Percentiles rank a stretch among this genome's conserved stretches.
These are phyloP conservation scores for Pythium guiyangense DNA, from an alignment of 352 stramenopile genomes.

Conservation along the genomic window DNA sequence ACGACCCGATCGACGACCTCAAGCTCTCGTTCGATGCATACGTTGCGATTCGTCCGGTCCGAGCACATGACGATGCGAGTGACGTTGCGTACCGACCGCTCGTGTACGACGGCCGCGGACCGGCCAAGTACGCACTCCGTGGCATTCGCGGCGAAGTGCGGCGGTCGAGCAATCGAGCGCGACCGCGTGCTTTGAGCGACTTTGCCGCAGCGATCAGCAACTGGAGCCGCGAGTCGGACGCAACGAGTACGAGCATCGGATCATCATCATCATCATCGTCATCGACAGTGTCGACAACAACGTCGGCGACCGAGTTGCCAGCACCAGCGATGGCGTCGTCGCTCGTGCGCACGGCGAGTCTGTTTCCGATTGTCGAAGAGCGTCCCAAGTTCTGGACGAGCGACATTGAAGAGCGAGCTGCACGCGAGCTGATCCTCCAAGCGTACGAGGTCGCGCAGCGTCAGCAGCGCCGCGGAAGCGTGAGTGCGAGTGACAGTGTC, in stretches of 20 bases:
- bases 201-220: too few species aligned
- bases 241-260: too few species aligned
- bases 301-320: too few species aligned
- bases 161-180: too few species aligned
- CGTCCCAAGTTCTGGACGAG: slow-evolving; percentile 5
- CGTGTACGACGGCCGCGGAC: slow-evolving; percentile 49
- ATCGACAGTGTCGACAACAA: too few species aligned
- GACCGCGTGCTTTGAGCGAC: too few species aligned
- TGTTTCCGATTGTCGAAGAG: slow-evolving; percentile 19
- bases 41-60: slow-evolving; percentile 45
- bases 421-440: slow-evolving; percentile 1
- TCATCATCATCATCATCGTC: too few species aligned
- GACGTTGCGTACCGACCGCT: slow-evolving; percentile 75
- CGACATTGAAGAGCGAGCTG: not conserved
- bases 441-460: slow-evolving; percentile 1
- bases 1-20: slow-evolving; percentile 49
- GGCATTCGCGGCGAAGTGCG: slow-evolving; percentile 17
- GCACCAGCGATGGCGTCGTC: not conserved
- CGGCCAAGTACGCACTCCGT: slow-evolving; percentile 43
- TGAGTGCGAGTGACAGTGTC: too few species aligned
- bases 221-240: too few species aligned
- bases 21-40: slow-evolving; percentile 76
- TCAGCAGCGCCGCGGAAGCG: too few species aligned
- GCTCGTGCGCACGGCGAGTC: slow-evolving; percentile 8
- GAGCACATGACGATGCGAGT: slow-evolving; percentile 11